Evolutionary conservation across 2,329 filamentous ascomycete species (phyloP).

Genomic region (Beauveria sp.): DNA sequence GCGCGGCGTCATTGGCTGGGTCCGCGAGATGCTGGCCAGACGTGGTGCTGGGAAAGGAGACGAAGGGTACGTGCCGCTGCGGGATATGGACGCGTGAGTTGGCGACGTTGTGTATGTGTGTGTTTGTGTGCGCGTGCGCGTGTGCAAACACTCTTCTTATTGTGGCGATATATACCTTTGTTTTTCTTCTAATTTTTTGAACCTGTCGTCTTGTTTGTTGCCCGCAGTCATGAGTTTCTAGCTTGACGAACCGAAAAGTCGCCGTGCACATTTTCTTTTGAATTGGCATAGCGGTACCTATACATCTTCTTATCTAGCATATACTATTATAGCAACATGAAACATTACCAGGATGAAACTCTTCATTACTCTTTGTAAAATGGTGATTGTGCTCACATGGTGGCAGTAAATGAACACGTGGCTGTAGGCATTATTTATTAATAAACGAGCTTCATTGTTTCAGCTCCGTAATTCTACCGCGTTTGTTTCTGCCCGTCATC

Average conservation of each 20-base stretch:
- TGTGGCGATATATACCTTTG: neutral
- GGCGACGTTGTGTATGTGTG: neutral
- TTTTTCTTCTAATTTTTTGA: too few species aligned
- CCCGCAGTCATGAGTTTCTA: neutral
- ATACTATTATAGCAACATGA: conserved; percentile 1
- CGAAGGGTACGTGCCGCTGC: conserved; percentile 53
- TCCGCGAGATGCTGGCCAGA: conserved; percentile 31
- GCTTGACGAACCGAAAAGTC: neutral
- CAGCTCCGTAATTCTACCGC: neutral
- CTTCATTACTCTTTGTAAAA: neutral
- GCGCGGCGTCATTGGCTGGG: conserved; percentile 34
- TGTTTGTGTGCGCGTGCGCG: too few species aligned
- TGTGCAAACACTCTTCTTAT: neutral
- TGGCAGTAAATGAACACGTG: neutral
- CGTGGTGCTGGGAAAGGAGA: conserved; percentile 31
- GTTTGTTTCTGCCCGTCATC: neutral
- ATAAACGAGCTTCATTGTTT: neutral
- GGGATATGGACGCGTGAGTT: conserved; percentile 37
- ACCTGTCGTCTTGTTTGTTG: neutral
- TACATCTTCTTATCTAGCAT: neutral
- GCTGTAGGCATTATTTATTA: neutral
- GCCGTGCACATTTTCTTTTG: neutral
- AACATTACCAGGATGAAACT: neutral
- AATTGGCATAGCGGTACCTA: neutral
- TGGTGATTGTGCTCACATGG: neutral